Conservation (phyloP, 306 rosid genomes). For the Lathyrus sativus region DNA sequence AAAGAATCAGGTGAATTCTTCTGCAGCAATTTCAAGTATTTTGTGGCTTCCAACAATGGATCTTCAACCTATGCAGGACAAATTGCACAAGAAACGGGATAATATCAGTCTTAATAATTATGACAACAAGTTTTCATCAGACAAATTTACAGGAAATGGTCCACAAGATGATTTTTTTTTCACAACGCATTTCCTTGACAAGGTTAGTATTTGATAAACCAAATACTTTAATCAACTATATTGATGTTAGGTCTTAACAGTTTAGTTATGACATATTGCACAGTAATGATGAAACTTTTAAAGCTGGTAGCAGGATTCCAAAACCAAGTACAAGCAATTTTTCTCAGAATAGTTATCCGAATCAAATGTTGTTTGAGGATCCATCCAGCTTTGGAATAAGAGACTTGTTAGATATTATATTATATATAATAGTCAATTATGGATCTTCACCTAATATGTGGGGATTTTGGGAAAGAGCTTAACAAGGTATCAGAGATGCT, state of each 20-base stretch:
- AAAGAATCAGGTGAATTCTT: constrained; percentile 79
- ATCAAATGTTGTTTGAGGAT: neutral
- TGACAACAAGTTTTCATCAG: neutral
- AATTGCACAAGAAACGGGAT: constrained; percentile 9
- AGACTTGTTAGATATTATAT: neutral
- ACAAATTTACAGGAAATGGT: neutral
- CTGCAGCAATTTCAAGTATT: constrained; percentile 91
- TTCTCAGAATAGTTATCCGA: neutral
- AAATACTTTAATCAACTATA: neutral
- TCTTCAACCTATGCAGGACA: constrained; percentile 68
- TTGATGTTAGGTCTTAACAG: neutral
- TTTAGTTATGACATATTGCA: neutral
- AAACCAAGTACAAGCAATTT: neutral
- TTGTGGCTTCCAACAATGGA: constrained; percentile 84
- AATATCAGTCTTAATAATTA: constrained; percentile 23
- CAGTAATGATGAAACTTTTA: neutral
- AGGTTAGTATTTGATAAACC: constrained; percentile 8
- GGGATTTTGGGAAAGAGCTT: no score
- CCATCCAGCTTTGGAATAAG: no score
- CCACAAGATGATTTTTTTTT: neutral
- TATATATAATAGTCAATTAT: neutral
- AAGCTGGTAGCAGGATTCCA: neutral
- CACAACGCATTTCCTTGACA: neutral
- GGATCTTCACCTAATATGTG: neutral
- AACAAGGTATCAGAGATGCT: neutral